Conservation (phyloP, 306 rosid genomes). For the Trifolium fragiferum region DNA sequence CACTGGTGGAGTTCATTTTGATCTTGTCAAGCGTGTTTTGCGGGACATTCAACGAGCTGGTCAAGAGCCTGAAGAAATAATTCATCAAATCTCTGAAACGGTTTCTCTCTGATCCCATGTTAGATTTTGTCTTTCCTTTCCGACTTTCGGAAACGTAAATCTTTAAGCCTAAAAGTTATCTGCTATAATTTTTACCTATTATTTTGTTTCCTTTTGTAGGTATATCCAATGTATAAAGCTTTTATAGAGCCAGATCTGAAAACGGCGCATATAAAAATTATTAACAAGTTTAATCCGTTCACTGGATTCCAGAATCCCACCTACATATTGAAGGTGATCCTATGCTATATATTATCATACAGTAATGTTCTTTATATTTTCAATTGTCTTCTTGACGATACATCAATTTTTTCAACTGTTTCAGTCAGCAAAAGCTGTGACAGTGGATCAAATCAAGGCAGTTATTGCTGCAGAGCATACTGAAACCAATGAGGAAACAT, state of each 20-base stretch:
- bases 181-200: constrained; percentile 35
- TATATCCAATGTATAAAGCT: constrained; percentile 99
- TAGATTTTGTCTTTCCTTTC: constrained; percentile 33
- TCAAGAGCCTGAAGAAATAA: constrained; percentile 98
- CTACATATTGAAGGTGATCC: constrained; percentile 81
- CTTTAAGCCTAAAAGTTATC: constrained; percentile 28
- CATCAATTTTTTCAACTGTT: constrained; percentile 41
- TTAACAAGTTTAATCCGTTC: constrained; percentile 93
- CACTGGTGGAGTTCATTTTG: constrained; percentile 98
- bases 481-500: constrained; percentile 89
- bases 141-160: constrained; percentile 30
- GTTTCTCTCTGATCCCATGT: constrained; percentile 61
- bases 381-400: constrained; percentile 23
- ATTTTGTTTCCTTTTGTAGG: constrained; percentile 55
- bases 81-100: constrained; percentile 98
- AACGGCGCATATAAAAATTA: constrained; percentile 93
- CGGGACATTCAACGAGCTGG: constrained; percentile 98
- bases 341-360: constrained; percentile 17
- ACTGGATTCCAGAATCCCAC: constrained; percentile 94
- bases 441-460: constrained; percentile 81
- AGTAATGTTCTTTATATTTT: constrained; percentile 17
- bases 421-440: constrained; percentile 80
- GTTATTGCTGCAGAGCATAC: constrained; percentile 71
- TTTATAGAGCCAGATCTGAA: constrained; percentile 98
- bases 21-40: constrained; percentile 95